Conservation (phyloP, 2,329 filamentous ascomycete genomes). For the Lachnellula occidentalis region DNA sequence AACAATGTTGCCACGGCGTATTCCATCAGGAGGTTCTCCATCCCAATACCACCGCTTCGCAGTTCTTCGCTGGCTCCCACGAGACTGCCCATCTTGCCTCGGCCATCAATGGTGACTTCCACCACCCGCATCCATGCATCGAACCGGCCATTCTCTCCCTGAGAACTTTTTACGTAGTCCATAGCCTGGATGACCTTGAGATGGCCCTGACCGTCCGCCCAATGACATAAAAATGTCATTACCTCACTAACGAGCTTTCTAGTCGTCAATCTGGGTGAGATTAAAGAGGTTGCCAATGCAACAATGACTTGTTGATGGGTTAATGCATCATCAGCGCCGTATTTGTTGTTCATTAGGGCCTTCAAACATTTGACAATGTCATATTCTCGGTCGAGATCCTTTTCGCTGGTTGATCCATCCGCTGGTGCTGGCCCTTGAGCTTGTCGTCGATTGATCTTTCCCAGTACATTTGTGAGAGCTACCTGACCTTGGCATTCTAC, state of each 20-base stretch:
- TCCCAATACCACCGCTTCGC: constrained; percentile 90
- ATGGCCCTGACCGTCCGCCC: constrained; percentile 84
- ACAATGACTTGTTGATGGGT: constrained; percentile 85
- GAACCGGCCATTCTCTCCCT: constrained; percentile 90
- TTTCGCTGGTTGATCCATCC: constrained; percentile 51
- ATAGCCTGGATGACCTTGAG: constrained; percentile 89
- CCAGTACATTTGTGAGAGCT: constrained; percentile 85
- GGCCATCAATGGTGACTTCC: constrained; percentile 92
- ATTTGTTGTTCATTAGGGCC: constrained; percentile 98
- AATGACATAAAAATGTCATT: constrained; percentile 91
- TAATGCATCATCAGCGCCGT: constrained; percentile 92
- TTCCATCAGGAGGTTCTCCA: constrained; percentile 99
- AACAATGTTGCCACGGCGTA: constrained; percentile 94
- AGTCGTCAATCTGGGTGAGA: constrained; percentile 83
- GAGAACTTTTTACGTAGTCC: constrained; percentile 82
- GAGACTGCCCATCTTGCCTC: constrained; percentile 97
- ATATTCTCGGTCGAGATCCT: constrained; percentile 72
- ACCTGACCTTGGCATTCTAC: constrained; percentile 97
- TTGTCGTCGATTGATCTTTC: constrained; percentile 89
- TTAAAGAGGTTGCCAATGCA: constrained; percentile 78
- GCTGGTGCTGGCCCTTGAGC: constrained; percentile 56
- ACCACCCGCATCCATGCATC: constrained; percentile 99
- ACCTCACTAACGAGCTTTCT: constrained; percentile 95
- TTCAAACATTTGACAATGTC: constrained; percentile 98
- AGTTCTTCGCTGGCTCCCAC: constrained; percentile 96